These are phyloP conservation scores for Wakefieldia striispora DNA, from an alignment of 768 basidiomycete genomes.

Conservation along the genomic window DNA sequence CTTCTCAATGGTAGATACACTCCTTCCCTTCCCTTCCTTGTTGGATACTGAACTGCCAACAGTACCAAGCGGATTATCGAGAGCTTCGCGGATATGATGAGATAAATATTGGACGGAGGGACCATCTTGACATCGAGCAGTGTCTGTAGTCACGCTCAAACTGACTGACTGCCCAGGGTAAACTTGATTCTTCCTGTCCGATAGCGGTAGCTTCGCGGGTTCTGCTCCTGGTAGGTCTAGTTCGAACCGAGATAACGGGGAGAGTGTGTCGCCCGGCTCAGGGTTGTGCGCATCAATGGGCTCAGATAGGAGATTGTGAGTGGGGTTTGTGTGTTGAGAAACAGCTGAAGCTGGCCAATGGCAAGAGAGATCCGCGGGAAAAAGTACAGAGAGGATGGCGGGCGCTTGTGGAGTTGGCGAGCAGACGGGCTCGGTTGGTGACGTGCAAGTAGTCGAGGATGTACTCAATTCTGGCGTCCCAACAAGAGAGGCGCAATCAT, in stretches of 20 bases:
- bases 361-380: background rate
- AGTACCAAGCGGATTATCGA: background rate
- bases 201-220: slow-evolving; percentile 16
- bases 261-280: slow-evolving; percentile 9
- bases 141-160: background rate
- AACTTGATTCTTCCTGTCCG: slow-evolving; percentile 22
- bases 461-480: slow-evolving; percentile 14
- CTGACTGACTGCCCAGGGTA: slow-evolving; percentile 5
- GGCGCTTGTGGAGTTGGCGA: background rate
- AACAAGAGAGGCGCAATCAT: background rate
- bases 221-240: slow-evolving; percentile 22
- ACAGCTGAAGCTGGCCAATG: background rate
- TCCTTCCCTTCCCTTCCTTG: slow-evolving; percentile 14
- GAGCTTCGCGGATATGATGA: background rate
- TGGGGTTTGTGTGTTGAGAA: background rate
- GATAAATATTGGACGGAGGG: background rate
- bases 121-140: background rate
- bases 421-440: slow-evolving; percentile 10
- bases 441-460: slow-evolving; percentile 8
- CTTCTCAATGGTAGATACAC: background rate
- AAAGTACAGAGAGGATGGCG: background rate
- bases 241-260: slow-evolving; percentile 26
- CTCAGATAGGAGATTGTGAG: background rate
- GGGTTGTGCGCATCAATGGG: background rate
- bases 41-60: background rate